Conservation (phyloP, 805 yeast genomes). For the Tanozyma kutaoensis region DNA sequence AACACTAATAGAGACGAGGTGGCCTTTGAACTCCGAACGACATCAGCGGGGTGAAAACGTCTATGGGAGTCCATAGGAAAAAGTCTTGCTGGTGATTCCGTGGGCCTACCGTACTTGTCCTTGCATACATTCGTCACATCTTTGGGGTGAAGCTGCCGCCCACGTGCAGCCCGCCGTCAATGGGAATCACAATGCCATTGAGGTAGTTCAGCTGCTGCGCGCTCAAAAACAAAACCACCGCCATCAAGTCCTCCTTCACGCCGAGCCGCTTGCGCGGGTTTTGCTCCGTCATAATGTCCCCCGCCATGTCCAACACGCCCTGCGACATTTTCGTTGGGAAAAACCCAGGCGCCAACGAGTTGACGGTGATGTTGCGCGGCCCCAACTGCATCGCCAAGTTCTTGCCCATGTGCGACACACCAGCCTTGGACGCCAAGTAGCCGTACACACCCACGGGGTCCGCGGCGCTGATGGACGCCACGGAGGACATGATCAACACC, state of each 20-base stretch:
- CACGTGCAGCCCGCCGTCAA: conserved; percentile 57
- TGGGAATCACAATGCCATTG: conserved; percentile 54
- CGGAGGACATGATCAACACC: conserved; percentile 52
- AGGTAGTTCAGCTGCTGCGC: conserved; percentile 42
- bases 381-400: conserved; percentile 54
- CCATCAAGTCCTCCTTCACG: conserved; percentile 42
- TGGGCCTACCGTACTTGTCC: too few species aligned
- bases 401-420: conserved; percentile 55
- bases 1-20: too few species aligned
- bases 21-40: too few species aligned
- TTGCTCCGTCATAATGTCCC: conserved; percentile 27
- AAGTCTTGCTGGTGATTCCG: too few species aligned
- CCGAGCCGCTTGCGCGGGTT: conserved; percentile 62
- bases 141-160: too few species aligned
- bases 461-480: conserved; percentile 36
- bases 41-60: too few species aligned
- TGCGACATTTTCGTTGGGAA: conserved; percentile 66
- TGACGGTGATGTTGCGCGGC: conserved; percentile 53
- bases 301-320: conserved; percentile 41
- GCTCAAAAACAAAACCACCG: conserved; percentile 41
- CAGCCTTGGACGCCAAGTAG: conserved; percentile 64
- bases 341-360: conserved; percentile 64
- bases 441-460: conserved; percentile 52
- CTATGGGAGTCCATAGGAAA: too few species aligned
- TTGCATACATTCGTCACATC: too few species aligned